Percentiles rank a stretch among this genome's conserved stretches.
These are phyloP conservation scores for Globisporangium spinosum DNA, from an alignment of 352 stramenopile genomes.

Conservation along the genomic window DNA sequence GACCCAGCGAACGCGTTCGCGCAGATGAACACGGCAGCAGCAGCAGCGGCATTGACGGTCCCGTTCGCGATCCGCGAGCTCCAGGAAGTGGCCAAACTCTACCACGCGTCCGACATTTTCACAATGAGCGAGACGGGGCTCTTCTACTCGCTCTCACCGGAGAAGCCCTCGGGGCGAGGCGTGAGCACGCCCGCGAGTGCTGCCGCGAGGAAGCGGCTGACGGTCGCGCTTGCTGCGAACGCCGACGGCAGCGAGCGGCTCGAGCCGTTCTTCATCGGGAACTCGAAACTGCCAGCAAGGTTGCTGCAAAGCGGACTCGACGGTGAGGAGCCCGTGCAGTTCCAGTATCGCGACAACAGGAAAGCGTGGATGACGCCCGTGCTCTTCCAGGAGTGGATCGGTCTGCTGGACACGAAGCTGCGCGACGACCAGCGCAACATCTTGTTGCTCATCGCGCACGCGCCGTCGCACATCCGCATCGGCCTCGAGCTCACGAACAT, in stretches of 20 bases:
- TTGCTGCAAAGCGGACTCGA: slow-evolving; percentile 6
- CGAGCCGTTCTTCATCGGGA: slow-evolving; percentile 53
- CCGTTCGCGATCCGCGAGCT: slow-evolving; percentile 27
- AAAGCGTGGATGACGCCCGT: slow-evolving; percentile 55
- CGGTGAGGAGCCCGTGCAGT: slow-evolving; percentile 16
- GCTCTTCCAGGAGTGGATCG: slow-evolving; percentile 57
- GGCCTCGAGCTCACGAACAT: slow-evolving; percentile 54
- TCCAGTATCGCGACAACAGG: slow-evolving; percentile 55
- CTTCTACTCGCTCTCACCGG: slow-evolving; percentile 46
- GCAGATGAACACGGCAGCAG: not conserved
- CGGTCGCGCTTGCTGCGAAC: slow-evolving; percentile 40
- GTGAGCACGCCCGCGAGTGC: slow-evolving; percentile 12
- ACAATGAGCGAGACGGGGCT: slow-evolving; percentile 52
- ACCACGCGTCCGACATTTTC: slow-evolving; percentile 50
- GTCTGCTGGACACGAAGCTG: slow-evolving; percentile 44
- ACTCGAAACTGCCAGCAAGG: slow-evolving; percentile 21
- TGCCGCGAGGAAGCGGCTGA: slow-evolving; percentile 30
- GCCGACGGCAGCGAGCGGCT: slow-evolving; percentile 49
- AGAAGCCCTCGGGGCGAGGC: slow-evolving; percentile 33
- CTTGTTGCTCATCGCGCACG: slow-evolving; percentile 37
- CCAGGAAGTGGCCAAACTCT: slow-evolving; percentile 33
- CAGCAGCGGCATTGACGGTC: slow-evolving; percentile 12
- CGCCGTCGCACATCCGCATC: slow-evolving; percentile 44
- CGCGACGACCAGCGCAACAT: slow-evolving; percentile 39
- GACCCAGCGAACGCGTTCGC: slow-evolving; percentile 2